These are phyloP conservation scores for Wakefieldia striispora DNA, from an alignment of 768 basidiomycete species.

Conservation along the genomic window DNA sequence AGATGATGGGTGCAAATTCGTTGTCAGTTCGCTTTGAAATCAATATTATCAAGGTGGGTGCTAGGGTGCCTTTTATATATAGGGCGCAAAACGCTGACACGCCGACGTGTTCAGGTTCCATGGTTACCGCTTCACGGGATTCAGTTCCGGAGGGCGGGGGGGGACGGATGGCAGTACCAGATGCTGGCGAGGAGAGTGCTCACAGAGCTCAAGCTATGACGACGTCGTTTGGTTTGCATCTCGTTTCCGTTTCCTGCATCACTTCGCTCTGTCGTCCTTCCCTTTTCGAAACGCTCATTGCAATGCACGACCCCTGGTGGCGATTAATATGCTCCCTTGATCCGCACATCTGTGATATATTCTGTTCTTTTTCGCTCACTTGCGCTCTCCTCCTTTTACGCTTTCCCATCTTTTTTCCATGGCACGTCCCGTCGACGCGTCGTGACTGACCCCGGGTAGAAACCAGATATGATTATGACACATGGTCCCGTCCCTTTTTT, in stretches of 20 bases:
- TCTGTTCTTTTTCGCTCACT: constrained; percentile 1
- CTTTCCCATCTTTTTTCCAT: neutral
- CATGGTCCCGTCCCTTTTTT: neutral
- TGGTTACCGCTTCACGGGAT: constrained; percentile 93
- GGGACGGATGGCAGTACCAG: constrained; percentile 97
- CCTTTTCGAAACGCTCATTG: neutral
- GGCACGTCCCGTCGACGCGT: neutral
- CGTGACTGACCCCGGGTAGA: constrained; percentile 4
- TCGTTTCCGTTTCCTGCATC: neutral
- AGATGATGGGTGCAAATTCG: constrained; percentile 69
- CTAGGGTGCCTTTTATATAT: neutral
- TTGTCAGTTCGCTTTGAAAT: constrained; percentile 95
- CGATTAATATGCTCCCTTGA: constrained; percentile 24
- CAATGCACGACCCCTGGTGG: constrained; percentile 13
- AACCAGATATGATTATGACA: neutral
- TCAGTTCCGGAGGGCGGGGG: constrained; percentile 87
- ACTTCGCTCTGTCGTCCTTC: neutral
- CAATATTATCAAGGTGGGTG: constrained; percentile 89
- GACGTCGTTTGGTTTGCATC: neutral
- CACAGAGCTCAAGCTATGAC: constrained; percentile 83
- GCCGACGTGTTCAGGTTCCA: constrained; percentile 60
- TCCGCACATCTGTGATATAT: constrained; percentile 22
- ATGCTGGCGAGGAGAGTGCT: constrained; percentile 88
- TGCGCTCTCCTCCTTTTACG: neutral
- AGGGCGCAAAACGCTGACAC: neutral